A percentile compares a stretch with the other conserved stretches of the same genome.
Evolutionary conservation across 768 basidiomycete species (phyloP).

Genomic region (Termitomyces sp.): DNA sequence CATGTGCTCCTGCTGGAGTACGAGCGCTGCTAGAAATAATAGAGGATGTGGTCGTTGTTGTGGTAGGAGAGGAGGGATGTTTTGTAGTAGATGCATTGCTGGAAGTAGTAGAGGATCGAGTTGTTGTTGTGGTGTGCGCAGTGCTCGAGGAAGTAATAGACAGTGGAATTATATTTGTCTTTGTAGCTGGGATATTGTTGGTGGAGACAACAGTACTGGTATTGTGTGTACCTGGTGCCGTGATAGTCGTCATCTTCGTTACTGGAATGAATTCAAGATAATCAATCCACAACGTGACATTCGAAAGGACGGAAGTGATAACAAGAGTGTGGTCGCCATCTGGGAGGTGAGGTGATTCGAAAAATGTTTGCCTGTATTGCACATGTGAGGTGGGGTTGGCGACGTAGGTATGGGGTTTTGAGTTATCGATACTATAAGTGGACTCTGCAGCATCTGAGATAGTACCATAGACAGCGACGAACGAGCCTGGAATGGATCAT

Average conservation of each 20-base stretch:
- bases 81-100: not conserved
- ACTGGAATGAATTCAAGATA: constrained; percentile 6
- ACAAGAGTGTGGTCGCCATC: constrained; percentile 21
- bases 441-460: constrained; percentile 10
- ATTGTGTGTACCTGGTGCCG: not conserved
- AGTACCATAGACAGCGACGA: constrained; percentile 16
- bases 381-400: not conserved
- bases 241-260: not conserved
- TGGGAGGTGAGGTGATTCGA: constrained; percentile 15
- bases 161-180: not conserved
- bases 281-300: constrained; percentile 19
- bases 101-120: not conserved
- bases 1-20: no score
- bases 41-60: not conserved
- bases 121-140: not conserved
- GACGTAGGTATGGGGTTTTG: not conserved
- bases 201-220: not conserved
- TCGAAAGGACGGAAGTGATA: constrained; percentile 16
- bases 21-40: no score
- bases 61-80: no score
- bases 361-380: constrained; percentile 17
- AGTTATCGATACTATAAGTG: constrained; percentile 13
- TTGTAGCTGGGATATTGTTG: no score
- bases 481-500: constrained; percentile 8
- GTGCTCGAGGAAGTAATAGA: not conserved